These are phyloP conservation scores for Septoria linicola DNA, from an alignment of 2,329 filamentous ascomycete genomes.

Conservation along the genomic window DNA sequence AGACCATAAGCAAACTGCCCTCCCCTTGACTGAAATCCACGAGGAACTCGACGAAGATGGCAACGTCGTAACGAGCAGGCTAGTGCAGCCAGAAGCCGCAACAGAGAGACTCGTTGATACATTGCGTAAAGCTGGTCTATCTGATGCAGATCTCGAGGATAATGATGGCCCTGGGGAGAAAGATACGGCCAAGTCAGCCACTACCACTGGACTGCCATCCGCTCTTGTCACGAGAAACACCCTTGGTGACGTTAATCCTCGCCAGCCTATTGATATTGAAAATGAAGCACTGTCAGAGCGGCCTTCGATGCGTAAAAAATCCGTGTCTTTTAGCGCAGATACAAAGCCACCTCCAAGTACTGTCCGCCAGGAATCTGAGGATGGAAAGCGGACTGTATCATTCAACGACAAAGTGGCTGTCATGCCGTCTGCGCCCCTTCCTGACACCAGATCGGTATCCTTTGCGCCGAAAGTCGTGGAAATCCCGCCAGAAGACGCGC, in stretches of 20 bases:
- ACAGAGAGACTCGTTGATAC: slow-evolving; percentile 68
- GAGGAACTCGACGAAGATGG: slow-evolving; percentile 90
- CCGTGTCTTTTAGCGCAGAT: slow-evolving; percentile 63
- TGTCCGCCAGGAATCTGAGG: slow-evolving; percentile 33
- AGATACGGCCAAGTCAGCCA: neutral
- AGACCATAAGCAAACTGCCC: slow-evolving; percentile 55
- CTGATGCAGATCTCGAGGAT: slow-evolving; percentile 32
- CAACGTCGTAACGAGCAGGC: slow-evolving; percentile 65
- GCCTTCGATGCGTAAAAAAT: slow-evolving; percentile 47
- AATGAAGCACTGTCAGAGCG: slow-evolving; percentile 9
- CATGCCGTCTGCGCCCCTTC: slow-evolving; percentile 37
- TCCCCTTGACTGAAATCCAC: slow-evolving; percentile 84
- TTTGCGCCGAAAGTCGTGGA: slow-evolving; percentile 37
- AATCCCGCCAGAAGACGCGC: slow-evolving; percentile 31
- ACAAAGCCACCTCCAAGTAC: slow-evolving; percentile 51
- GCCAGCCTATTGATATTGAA: slow-evolving; percentile 6
- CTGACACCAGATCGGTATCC: slow-evolving; percentile 36
- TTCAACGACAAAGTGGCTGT: slow-evolving; percentile 40
- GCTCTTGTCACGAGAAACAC: slow-evolving; percentile 21
- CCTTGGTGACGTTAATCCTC: slow-evolving; percentile 11
- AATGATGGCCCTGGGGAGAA: slow-evolving; percentile 18
- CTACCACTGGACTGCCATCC: slow-evolving; percentile 12
- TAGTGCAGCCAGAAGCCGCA: slow-evolving; percentile 61
- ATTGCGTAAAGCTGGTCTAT: slow-evolving; percentile 72
- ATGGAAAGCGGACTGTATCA: slow-evolving; percentile 37